These are phyloP conservation scores for Boletus rubescentipes DNA, from an alignment of 768 basidiomycete genomes.

Conservation along the genomic window DNA sequence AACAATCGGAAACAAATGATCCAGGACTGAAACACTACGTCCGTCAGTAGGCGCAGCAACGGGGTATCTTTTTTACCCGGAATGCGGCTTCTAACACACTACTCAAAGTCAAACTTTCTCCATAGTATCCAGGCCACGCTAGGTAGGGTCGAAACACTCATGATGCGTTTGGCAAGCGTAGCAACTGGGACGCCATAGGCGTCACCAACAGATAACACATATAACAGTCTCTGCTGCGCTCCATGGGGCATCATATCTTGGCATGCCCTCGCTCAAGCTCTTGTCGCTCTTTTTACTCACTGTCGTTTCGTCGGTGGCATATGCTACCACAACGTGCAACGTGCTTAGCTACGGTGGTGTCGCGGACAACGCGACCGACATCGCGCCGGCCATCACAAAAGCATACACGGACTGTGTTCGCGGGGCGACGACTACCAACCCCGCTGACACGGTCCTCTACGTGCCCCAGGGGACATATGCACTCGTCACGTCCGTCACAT, in stretches of 20 bases:
- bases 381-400: slow-evolving; percentile 1
- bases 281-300: slow-evolving; percentile 4
- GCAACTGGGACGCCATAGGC: too few relatives aligned
- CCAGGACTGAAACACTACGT: too few relatives aligned
- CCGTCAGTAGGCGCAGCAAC: too few relatives aligned
- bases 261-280: neutral
- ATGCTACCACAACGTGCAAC: slow-evolving; percentile 9
- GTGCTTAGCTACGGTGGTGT: slow-evolving; percentile 6
- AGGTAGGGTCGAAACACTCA: too few relatives aligned
- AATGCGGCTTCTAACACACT: too few relatives aligned
- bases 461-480: slow-evolving; percentile 9
- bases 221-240: too few relatives aligned
- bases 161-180: too few relatives aligned
- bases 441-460: slow-evolving; percentile 2
- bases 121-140: too few relatives aligned
- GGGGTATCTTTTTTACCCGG: too few relatives aligned
- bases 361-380: slow-evolving; percentile 7
- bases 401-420: slow-evolving; percentile 1
- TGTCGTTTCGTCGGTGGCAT: neutral
- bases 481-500: neutral
- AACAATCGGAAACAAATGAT: too few relatives aligned
- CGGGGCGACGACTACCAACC: neutral
- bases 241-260: neutral
- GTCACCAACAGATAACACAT: too few relatives aligned
- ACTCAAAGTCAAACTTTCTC: too few relatives aligned